Evolutionary conservation across 306 rosid genomes (phyloP).

Genomic region (Glycine tomentella): DNA sequence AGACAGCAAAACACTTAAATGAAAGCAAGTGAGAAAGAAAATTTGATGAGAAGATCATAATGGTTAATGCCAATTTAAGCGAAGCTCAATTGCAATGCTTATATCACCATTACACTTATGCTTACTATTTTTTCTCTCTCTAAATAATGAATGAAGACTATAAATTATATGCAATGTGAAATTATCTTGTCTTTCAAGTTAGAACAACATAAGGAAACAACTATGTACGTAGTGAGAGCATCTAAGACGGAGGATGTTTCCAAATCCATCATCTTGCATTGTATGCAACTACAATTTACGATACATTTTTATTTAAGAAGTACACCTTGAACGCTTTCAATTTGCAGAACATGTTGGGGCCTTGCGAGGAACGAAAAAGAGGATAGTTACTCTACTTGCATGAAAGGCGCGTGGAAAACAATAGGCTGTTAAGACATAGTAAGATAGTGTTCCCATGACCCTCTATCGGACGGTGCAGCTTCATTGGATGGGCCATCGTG

Average conservation of each 20-base stretch:
- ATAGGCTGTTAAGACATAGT: background rate
- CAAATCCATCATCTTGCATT: background rate
- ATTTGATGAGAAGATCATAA: background rate
- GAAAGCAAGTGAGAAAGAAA: constrained; percentile 1
- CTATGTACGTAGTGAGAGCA: background rate
- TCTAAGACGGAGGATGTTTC: no score
- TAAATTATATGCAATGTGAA: background rate
- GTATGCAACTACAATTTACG: background rate
- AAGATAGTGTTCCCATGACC: constrained; percentile 30
- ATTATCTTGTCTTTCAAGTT: background rate
- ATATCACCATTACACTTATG: background rate
- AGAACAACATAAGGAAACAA: background rate
- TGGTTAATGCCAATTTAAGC: background rate
- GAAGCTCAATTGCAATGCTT: background rate
- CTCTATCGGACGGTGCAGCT: constrained; percentile 36
- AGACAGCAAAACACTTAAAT: background rate
- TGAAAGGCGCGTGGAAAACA: constrained; percentile 41
- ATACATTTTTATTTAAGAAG: background rate
- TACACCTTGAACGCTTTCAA: background rate
- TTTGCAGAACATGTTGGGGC: background rate
- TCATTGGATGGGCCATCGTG: constrained; percentile 1
- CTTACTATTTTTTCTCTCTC: no score
- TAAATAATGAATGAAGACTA: background rate
- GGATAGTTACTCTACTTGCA: background rate
- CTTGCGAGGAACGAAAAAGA: background rate